Conservation (phyloP, 2,329 filamentous ascomycete genomes). For the Geosmithia flava region DNA sequence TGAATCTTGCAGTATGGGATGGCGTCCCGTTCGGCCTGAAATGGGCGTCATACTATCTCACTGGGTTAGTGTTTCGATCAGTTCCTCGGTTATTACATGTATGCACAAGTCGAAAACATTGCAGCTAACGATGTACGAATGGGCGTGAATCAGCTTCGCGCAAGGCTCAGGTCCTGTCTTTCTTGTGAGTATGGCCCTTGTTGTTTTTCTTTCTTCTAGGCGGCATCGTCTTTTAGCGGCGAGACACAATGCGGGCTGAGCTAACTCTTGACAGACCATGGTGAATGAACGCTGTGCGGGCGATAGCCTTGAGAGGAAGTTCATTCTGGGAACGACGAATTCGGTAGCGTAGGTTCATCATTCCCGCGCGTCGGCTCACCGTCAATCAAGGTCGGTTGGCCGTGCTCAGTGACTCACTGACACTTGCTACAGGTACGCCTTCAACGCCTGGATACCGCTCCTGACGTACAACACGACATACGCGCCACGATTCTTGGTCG, state of each 20-base stretch:
- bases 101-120: not conserved
- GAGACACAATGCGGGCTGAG: not conserved
- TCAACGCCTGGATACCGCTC: not conserved
- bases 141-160: not conserved
- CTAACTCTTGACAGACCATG: not conserved
- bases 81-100: not conserved
- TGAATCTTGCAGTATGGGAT: not conserved
- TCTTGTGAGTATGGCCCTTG: not conserved
- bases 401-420: not conserved
- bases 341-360: not conserved
- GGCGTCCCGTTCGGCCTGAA: not conserved
- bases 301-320: not conserved
- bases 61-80: not conserved
- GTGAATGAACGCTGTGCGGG: not conserved
- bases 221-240: no score
- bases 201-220: not conserved
- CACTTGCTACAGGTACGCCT: not conserved
- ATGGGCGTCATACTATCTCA: not conserved
- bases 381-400: not conserved
- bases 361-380: not conserved
- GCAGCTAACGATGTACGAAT: not conserved
- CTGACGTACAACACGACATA: not conserved
- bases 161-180: constrained; percentile 1
- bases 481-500: not conserved
- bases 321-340: not conserved